Evolutionary conservation across 768 basidiomycete species (phyloP), one percentile per base, ranked within the genome.

Genomic region (Lactifluus piperatus): DNA sequence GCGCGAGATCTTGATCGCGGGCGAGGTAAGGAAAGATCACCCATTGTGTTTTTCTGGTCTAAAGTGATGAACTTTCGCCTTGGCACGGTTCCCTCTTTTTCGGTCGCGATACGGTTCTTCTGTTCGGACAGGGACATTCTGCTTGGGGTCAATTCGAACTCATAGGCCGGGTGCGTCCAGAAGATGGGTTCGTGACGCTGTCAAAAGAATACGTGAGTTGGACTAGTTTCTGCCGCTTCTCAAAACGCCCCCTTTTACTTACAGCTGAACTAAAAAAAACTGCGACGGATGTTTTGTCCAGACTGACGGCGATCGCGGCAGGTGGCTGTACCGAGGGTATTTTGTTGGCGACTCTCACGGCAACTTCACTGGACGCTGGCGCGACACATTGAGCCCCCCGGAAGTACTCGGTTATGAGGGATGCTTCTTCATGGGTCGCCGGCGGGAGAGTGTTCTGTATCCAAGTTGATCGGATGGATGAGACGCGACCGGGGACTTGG

Each of bases 121-220:
- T 20, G 29, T 29, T n/a, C n/a, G n/a, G 9, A 20, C 58, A 91
- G 88, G 91, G 91, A 5, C 92, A 94, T 71, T 94, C 91, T 8
- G 84, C 90, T 14, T 94, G 91, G 91, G 91, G 92, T 24, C 84
- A 89, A 63, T 94, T 93, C 72, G 84, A 78, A 58, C 70, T 94
- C 26, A 73, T 85, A 4, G 91, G 92, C 37, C 81, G 91, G 18
- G 79, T 94, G n/a, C 76, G 92, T 56, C 81, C 85, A 16, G 82
- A 80, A 66, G 91, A 94, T 68, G 91, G 91, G 8, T 81, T 91
- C 64, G 77, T 94, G 51, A 88, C 81, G 62, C 68, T 94, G 9
- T 81, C 79, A n/a, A 94, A 94, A 69, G 84, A 90, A 79, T 93
- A 94, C 68, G 90, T 91, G 69, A 48, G 71, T 70, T 26, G 1